These are phyloP conservation scores for Teunomyces panamensis DNA, from an alignment of 805 yeast species.

Conservation along the genomic window DNA sequence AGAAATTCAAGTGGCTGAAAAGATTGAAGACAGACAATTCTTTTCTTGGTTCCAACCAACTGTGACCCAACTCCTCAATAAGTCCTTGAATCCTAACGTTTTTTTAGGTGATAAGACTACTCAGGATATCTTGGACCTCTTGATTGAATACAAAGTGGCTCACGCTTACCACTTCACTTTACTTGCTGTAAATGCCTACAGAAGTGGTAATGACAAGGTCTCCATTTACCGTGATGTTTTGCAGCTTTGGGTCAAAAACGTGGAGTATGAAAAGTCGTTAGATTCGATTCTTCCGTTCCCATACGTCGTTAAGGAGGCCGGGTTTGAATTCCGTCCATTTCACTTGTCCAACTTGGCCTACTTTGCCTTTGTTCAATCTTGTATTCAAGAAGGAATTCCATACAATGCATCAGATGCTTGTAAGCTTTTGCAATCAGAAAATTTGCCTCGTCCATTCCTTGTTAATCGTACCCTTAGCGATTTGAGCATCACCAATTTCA, in stretches of 20 bases:
- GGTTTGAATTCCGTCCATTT: conserved; percentile 12
- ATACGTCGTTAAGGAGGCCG: conserved; percentile 6
- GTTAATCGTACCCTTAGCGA: conserved; percentile 18
- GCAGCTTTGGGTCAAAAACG: conserved; percentile 30
- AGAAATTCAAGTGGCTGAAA: conserved; percentile 34
- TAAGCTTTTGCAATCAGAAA: conserved; percentile 26
- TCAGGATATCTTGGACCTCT: conserved; percentile 25
- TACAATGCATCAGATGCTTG: conserved; percentile 22
- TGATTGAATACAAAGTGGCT: conserved; percentile 29
- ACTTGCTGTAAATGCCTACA: conserved; percentile 18
- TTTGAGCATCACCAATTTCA: conserved; percentile 9
- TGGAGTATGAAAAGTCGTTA: conserved; percentile 22
- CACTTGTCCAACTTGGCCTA: conserved; percentile 25
- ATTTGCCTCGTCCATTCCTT: conserved; percentile 17
- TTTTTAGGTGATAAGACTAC: conserved; percentile 9
- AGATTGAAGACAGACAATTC: conserved; percentile 23
- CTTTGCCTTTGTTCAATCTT: conserved; percentile 33
- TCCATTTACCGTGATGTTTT: conserved; percentile 23
- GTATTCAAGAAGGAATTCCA: conserved; percentile 20
- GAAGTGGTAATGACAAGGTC: conserved; percentile 9
- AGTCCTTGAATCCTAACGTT: conserved; percentile 13
- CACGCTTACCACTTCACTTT: conserved; percentile 30
- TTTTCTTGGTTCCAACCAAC: conserved; percentile 27
- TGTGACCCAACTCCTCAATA: conserved; percentile 19
- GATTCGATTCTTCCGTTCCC: conserved; percentile 5